Evolutionary conservation across 2,329 filamentous ascomycete species (phyloP), one percentile per base, ranked within the genome.

Genomic region (Lizonia empirigonia): DNA sequence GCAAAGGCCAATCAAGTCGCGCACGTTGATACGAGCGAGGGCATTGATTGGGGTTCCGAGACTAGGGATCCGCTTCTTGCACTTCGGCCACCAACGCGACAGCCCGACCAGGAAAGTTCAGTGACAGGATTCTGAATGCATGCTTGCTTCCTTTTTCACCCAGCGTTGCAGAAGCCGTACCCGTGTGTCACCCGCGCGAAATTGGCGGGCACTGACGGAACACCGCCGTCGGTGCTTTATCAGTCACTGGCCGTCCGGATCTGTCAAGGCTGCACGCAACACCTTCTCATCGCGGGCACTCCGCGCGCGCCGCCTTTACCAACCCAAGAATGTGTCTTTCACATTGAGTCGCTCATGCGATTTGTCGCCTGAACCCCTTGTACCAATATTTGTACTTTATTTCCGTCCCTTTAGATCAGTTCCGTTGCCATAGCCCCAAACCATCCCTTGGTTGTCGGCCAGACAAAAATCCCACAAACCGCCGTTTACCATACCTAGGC

Each of bases 181-280:
- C 51, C 45, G 40, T 47, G 58, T 61, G 55, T 52, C 59, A 61
- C 59, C 47, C 53, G 46, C 41, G 49, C 45, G 48, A 40, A 26
- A 47, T 52, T 44, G 38, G 49, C 30, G 42, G 42, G 46, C 26
- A 44, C 30, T 38, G 52, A 40, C 46, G 44, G 50, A 50, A 48
- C 44, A 52, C 47, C 32, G 33, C 44, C 44, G 22, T 50, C 24
- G 37, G 22, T 49, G 37, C 52, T 42, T 64, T 57, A 61, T 59
- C 53, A 60, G 55, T 46, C 41, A 29, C 48, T 53, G 42, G 44
- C 51, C 45, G 39, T 62, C 56, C 58, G 48, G 46, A 41, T 51
- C 33, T 50, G 39, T 59, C 47, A 44, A 61, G 36, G 46, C 49
- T 58, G 48, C 26, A 49, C 52, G 26, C 42, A 46, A 53, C 47